These are phyloP conservation scores for Cicer bijugum DNA, from an alignment of 306 rosid species.

Conservation along the genomic window DNA sequence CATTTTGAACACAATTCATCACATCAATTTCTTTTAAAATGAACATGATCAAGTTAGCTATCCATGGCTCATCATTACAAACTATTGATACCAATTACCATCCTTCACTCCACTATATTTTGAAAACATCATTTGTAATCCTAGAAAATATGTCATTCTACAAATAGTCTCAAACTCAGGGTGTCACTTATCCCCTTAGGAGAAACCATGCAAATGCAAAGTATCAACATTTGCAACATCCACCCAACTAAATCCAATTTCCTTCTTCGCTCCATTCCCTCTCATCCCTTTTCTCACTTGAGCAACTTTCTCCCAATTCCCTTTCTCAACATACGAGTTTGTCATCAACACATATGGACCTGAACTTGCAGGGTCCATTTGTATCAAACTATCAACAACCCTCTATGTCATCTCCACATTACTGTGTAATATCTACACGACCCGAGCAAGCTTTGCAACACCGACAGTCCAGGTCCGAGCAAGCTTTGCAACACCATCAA, in stretches of 20 bases:
- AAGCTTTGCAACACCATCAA: too few relatives aligned
- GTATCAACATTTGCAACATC: constrained; percentile 63
- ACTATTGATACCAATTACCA: constrained; percentile 29
- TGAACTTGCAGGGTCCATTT: constrained; percentile 70
- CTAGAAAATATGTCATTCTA: constrained; percentile 64
- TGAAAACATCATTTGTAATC: constrained; percentile 63
- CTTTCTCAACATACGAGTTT: constrained; percentile 77
- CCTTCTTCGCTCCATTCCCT: constrained; percentile 72
- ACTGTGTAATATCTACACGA: constrained; percentile 68
- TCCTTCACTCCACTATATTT: constrained; percentile 45
- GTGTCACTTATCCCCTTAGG: constrained; percentile 77
- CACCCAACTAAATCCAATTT: constrained; percentile 83
- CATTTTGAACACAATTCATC: neutral
- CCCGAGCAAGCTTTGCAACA: constrained; percentile 80
- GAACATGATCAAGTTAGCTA: constrained; percentile 13
- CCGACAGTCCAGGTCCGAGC: too few relatives aligned
- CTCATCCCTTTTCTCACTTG: constrained; percentile 75
- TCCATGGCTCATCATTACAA: constrained; percentile 13
- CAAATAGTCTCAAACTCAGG: constrained; percentile 62
- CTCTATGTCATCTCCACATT: constrained; percentile 77
- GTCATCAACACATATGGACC: constrained; percentile 75
- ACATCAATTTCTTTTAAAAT: neutral
- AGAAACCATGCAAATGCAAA: constrained; percentile 70
- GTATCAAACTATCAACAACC: constrained; percentile 54
- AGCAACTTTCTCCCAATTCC: constrained; percentile 85